Evolutionary conservation across 1,284 basidiomycete species (phyloP).

Genomic region (Cystobasidium sp.): DNA sequence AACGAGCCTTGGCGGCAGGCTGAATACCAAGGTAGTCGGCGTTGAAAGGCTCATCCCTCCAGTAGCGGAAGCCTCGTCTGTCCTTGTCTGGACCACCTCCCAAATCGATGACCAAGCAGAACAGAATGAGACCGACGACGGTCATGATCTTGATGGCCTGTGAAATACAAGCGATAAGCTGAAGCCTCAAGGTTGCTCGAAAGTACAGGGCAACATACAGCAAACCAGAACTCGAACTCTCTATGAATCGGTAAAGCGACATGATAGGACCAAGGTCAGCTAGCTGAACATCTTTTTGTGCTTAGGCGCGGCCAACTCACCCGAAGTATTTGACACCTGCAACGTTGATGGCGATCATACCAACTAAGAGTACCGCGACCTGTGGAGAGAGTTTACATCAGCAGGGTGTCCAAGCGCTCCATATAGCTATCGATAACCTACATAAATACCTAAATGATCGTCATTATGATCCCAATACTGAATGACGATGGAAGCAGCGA

Average conservation of each 20-base stretch:
- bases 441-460: conserved; percentile 33
- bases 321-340: conserved; percentile 59
- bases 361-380: conserved; percentile 57
- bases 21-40: conserved; percentile 54
- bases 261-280: neutral
- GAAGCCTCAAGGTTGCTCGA: no score
- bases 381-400: conserved; percentile 50
- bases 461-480: conserved; percentile 58
- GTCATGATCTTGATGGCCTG: conserved; percentile 64
- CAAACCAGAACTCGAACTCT: conserved; percentile 63
- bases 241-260: neutral
- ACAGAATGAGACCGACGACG: conserved; percentile 65
- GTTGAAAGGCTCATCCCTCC: conserved; percentile 48
- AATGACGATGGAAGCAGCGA: conserved; percentile 70
- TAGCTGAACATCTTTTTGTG: no score
- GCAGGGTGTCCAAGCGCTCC: neutral
- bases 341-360: conserved; percentile 53
- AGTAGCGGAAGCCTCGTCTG: conserved; percentile 58
- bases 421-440: conserved; percentile 39
- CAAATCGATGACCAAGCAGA: conserved; percentile 67
- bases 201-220: neutral
- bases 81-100: conserved; percentile 70
- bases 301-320: conserved; percentile 59
- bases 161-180: conserved; percentile 57
- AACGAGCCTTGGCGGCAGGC: conserved; percentile 58